A percentile compares a stretch with the other conserved stretches of the same genome.
phyloP scores from a whole-genome alignment of 768 basidiomycete species.

The Mycena indigotica region DNA sequence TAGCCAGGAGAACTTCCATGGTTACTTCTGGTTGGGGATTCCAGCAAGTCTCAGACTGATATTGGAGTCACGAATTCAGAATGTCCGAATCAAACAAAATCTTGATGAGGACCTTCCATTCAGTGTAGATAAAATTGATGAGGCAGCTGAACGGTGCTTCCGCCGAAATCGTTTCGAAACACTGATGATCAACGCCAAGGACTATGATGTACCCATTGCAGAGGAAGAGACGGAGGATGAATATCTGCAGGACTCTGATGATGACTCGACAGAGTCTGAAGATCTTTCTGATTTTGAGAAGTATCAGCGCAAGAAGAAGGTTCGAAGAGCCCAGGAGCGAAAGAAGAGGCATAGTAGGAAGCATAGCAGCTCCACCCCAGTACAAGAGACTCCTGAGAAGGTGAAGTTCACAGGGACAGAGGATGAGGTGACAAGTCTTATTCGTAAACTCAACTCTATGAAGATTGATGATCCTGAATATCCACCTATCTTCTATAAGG shows the following conservation, averaged over 20 bases:
- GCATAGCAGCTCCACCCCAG: not conserved
- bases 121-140: not conserved
- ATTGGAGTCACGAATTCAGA: not conserved
- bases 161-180: constrained; percentile 2
- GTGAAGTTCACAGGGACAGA: not conserved
- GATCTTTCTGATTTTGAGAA: constrained; percentile 4
- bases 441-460: constrained; percentile 14
- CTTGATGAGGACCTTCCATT: not conserved
- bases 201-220: constrained; percentile 5
- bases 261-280: constrained; percentile 1
- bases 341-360: constrained; percentile 2
- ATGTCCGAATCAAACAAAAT: not conserved
- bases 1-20: not conserved
- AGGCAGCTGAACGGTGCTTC: constrained; percentile 9
- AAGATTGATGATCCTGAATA: constrained; percentile 16
- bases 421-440: constrained; percentile 10
- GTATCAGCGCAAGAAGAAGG: constrained; percentile 3
- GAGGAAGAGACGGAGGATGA: constrained; percentile 4
- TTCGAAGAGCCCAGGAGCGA: not conserved
- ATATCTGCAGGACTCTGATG: too few species aligned
- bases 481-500: constrained; percentile 12
- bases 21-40: constrained; percentile 15
- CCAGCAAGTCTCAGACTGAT: not conserved
- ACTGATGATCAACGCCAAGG: not conserved
- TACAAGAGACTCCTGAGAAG: not conserved